These are phyloP conservation scores for Flaveria bidentis DNA, from an alignment of 129 eudicot species.

Conservation along the genomic window DNA sequence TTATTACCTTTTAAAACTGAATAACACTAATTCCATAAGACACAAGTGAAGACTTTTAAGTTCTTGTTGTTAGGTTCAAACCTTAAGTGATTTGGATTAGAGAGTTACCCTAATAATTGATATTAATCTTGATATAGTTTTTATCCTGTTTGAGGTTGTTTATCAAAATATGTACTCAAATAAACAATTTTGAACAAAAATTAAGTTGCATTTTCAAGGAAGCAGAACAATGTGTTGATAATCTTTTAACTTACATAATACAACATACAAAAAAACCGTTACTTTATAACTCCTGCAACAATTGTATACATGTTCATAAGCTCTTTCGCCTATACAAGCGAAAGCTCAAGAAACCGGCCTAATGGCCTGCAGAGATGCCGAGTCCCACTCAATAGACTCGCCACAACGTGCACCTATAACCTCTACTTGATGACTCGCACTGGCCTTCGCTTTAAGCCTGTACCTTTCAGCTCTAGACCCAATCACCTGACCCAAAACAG, in stretches of 20 bases:
- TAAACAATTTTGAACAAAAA: background rate
- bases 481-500: constrained; percentile 90
- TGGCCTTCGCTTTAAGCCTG: constrained; percentile 52
- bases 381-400: constrained; percentile 50
- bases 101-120: background rate
- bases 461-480: constrained; percentile 95
- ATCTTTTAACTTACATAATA: background rate
- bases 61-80: too few relatives aligned
- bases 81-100: too few relatives aligned
- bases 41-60: too few relatives aligned
- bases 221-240: background rate
- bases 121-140: background rate
- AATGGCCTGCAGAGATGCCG: constrained; percentile 38
- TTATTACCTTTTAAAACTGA: too few relatives aligned
- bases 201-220: background rate
- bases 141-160: background rate
- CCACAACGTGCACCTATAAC: constrained; percentile 46
- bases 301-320: background rate
- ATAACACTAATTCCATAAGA: too few relatives aligned
- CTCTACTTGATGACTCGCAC: constrained; percentile 23
- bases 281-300: background rate
- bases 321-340: constrained; percentile 5
- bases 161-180: background rate
- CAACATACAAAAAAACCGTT: background rate
- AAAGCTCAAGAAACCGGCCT: constrained; percentile 40